Base-by-base conservation (phyloP, 1,139 yeast species). In the Lodderomyces oxycetoniae region DNA sequence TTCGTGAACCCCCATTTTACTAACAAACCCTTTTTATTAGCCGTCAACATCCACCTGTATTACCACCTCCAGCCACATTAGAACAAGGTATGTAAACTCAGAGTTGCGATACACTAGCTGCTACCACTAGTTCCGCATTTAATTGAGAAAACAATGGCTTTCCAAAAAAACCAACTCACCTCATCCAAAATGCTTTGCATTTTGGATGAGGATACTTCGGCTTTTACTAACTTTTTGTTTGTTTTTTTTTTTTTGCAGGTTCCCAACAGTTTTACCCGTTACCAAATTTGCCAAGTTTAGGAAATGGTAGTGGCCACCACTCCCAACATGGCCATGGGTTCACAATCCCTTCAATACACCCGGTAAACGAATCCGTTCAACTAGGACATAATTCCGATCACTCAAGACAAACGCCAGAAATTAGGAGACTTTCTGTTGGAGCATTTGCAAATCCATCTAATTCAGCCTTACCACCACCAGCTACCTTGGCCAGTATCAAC, bases 11-110 rank as follows among this genome's bases (percentile, higher is more conserved):
- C 17, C 13, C 31, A 8, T 10, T 4, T 10, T 51, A 60, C 66
- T 61, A 61, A 63, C 65, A 36, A 24, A 16, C 11, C 13, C 14
- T 38, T 37, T 31, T n/a, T n/a, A n/a, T n/a, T 47, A 62, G 67
- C 45, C 73, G 73, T 48, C 74, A 58, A 50, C 67, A 63, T 39
- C 74, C 76, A 10, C 75, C 78, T 6, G 74, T 72, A 22, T 66
- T 74, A 42, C 78, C 79, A 2, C 78, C 79, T 7, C 77, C 79
- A 8, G 73, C 76, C 12, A 63, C 73, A 27, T 61, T 71, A 46
- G 76, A 71, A 46, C 57, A 74, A 39, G 74, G 74, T 59, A 63
- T 48, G 66, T 65, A 13, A 3, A 19, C 10, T 17, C n/a, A n/a
- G n/a, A n/a, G n/a, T n/a, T n/a, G n/a, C n/a, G n/a, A n/a, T n/a